Evolutionary conservation across 1,139 yeast genomes (phyloP), one percentile per base, ranked within the genome.

Genomic region (Protomyces inouyei): DNA sequence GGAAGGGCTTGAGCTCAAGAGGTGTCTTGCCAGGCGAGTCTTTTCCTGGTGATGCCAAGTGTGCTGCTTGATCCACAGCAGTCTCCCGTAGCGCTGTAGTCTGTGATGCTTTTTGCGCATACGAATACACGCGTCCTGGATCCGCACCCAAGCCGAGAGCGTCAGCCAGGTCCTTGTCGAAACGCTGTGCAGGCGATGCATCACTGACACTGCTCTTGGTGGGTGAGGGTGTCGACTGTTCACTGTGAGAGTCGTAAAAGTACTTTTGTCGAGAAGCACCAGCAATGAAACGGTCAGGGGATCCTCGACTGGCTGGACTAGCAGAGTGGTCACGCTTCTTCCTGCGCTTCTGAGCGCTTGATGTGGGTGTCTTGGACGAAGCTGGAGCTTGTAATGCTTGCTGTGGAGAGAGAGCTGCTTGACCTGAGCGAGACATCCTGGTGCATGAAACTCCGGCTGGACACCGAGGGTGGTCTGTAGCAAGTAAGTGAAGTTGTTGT

Each of bases 291-390:
- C 60, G 51, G 51, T 55, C 60, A 2, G 60, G 60, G 18, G 54
- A 46, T 18, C 54, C 69, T 86, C 86, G 70, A 43, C 25, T 43
- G 8, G 23, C 25, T 6, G 48, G 48, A 16, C 48, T 43, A 10
- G 48, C 48, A 43, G 48, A 43, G 12, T 43, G 48, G 28, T 43
- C 48, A 6, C 48, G 48, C 43, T 37, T 12, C 21, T 18, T 18
- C 9, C 25, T n/a, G 21, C 48, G 48, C 23, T 43, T 43, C 21
- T n/a, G 23, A 5, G 48, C 12, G 25, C 25, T 43, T 43, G 48
- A 21, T 23, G 48, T 43, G 12, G 48, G 28, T 21, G 48, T 43
- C 25, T 43, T 43, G 8, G 25, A 12, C 12, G 21, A 21, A 8
- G 48, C 9, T 6, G 48, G 25, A n/a, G 48, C 48, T 18, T 43